Conservation (phyloP, 1,284 basidiomycete genomes). For the Cryptococcus depauperatus region DNA sequence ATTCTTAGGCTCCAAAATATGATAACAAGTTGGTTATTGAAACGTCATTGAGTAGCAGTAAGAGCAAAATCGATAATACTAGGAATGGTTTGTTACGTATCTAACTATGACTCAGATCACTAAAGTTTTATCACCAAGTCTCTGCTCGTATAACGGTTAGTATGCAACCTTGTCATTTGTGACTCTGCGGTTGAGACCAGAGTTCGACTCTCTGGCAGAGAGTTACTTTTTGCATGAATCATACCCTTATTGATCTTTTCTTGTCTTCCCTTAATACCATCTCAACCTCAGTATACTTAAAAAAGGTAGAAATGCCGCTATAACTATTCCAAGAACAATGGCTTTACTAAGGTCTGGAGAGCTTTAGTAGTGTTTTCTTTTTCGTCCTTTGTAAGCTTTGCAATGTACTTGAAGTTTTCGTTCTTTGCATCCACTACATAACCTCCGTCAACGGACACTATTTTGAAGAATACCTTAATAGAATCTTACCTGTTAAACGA, state of each 20-base stretch:
- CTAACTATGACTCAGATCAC: no score
- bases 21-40: no score
- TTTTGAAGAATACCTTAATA: background rate
- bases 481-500: conserved; percentile 50
- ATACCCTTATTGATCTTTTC: background rate
- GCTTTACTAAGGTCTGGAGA: background rate
- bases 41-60: no score
- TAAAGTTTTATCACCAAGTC: background rate
- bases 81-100: no score
- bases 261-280: background rate
- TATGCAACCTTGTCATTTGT: conserved; percentile 1
- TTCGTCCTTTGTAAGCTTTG: conserved; percentile 65
- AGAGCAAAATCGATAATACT: no score
- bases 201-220: background rate
- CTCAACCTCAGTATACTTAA: background rate
- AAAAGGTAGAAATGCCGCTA: background rate
- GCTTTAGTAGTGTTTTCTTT: conserved; percentile 54
- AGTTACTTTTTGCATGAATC: conserved; percentile 1
- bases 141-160: background rate
- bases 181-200: background rate
- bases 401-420: conserved; percentile 66
- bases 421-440: conserved; percentile 55
- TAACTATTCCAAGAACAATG: background rate
- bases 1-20: no score
- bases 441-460: background rate